Conservation (phyloP, 2,329 filamentous ascomycete genomes). For the Ceratocystis huliohia region DNA sequence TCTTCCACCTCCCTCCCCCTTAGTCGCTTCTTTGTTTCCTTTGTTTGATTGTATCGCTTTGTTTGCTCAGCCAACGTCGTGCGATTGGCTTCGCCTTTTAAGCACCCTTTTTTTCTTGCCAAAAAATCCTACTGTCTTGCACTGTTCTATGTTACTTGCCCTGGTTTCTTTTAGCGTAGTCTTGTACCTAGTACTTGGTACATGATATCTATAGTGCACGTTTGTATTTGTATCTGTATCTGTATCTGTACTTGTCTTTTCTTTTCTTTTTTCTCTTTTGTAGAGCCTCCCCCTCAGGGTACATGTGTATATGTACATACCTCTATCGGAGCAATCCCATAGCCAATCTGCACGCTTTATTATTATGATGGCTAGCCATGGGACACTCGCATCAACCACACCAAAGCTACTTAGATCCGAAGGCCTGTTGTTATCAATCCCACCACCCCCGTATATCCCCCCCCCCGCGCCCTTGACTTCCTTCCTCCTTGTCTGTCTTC, state of each 20-base stretch:
- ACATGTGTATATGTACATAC: not conserved
- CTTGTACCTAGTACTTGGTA: not conserved
- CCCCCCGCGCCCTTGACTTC: not conserved
- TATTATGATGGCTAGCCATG: not conserved
- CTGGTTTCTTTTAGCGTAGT: not conserved
- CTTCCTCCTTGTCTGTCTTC: not conserved
- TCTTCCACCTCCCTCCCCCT: not conserved
- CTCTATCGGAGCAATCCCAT: not conserved
- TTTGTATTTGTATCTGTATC: not conserved
- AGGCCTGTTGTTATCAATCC: not conserved
- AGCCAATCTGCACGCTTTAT: not conserved
- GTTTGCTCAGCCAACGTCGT: not conserved
- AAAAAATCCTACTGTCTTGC: not conserved
- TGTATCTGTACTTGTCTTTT: not conserved
- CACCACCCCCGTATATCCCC: not conserved
- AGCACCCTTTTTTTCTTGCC: not conserved
- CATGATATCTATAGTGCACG: not conserved
- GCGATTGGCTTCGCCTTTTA: not conserved
- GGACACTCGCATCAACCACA: not conserved
- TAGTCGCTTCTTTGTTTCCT: not conserved
- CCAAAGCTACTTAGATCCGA: not conserved
- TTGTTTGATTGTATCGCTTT: conserved; percentile 1
- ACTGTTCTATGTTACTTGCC: not conserved
- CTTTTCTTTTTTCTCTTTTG: not conserved
- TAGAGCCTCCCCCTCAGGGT: not conserved